phyloP scores from a whole-genome alignment of 208 protist genomes.

The Leishmania tarentolae region DNA sequence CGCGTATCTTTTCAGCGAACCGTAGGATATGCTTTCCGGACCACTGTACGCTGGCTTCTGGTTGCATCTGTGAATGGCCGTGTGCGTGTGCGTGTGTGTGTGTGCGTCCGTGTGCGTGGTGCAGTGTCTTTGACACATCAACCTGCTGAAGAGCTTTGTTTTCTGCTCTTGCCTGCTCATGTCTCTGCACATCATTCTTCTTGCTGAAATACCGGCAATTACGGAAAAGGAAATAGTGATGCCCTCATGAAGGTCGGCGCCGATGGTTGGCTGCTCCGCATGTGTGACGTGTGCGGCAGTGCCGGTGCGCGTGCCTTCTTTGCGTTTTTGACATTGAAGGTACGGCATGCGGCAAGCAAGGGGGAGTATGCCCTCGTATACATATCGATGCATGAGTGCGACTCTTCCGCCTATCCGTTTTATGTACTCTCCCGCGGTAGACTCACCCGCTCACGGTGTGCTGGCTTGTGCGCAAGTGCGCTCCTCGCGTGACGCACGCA shows the following conservation, averaged over 20 bases:
- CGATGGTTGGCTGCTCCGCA: background rate
- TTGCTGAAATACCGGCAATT: background rate
- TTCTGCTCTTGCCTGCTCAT: slow-evolving; percentile 1
- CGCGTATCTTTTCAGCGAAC: background rate
- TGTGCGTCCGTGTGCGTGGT: background rate
- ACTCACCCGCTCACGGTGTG: background rate
- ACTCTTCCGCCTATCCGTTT: background rate
- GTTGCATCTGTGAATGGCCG: background rate
- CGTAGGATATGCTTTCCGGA: background rate
- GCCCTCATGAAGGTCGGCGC: background rate
- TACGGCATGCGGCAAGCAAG: background rate
- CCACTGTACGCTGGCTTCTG: background rate
- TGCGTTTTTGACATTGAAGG: too few species aligned
- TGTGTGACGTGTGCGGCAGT: background rate
- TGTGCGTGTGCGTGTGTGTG: background rate
- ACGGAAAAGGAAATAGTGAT: background rate
- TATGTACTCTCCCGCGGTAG: background rate
- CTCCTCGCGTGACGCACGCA: background rate
- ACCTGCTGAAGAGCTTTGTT: background rate
- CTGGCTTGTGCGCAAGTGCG: background rate
- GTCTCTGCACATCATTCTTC: slow-evolving; percentile 4
- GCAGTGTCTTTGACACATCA: background rate
- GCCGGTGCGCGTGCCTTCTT: background rate
- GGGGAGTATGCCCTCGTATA: background rate
- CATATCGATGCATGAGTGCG: background rate